Evolutionary conservation across 2,329 filamentous ascomycete genomes (phyloP), one percentile per base, ranked within the genome.

Genomic region (Passalora sequoiae): DNA sequence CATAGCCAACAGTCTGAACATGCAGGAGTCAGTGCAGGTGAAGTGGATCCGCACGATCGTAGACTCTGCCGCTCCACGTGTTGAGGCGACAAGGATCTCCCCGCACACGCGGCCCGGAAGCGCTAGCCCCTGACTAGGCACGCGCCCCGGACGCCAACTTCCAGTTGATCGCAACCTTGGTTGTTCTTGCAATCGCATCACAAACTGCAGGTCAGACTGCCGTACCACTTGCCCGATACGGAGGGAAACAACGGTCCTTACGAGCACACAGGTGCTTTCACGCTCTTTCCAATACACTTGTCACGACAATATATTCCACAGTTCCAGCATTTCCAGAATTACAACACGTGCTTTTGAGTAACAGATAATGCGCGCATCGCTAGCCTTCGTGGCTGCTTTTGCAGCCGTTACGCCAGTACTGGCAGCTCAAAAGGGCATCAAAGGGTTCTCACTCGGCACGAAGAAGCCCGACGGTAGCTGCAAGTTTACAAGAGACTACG

Each of bases 371-470:
- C 57, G 55, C 43, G 46, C 50, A 28, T 35, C 49, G n/a, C 40
- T 50, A n/a, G 38, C 55, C 12, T 33, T 59, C 46, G 40, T 54
- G 24, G 49, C 51, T 32, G 55, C 57, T 37, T 52, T 36, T 37
- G 55, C 47, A 27, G 46, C 54, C 15, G 47, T 54, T 20, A 48
- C 57, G 16, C 37, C 55, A 17, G 48, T 53, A 10, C 46, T 62
- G 3, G 59, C 58, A 17, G 49, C 51, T 12, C 45, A 49, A 17
- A 55, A 58, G 46, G 80, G 81, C 38, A 72, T 64, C 21, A 68
- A 84, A 47, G 83, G 83, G 39, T 84, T 84, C 58, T 74, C 82
- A 10, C 69, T 86, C 9, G 83, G 83, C 47, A 77, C 80, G 56
- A 81, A 83, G 62, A 76, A 76, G 51, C 43, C 72, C 17, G 76